A percentile compares a stretch with the other conserved stretches of the same genome.
Evolutionary conservation across 345 rosid genomes (phyloP).

Genomic region (Arabidopsis suecica): DNA sequence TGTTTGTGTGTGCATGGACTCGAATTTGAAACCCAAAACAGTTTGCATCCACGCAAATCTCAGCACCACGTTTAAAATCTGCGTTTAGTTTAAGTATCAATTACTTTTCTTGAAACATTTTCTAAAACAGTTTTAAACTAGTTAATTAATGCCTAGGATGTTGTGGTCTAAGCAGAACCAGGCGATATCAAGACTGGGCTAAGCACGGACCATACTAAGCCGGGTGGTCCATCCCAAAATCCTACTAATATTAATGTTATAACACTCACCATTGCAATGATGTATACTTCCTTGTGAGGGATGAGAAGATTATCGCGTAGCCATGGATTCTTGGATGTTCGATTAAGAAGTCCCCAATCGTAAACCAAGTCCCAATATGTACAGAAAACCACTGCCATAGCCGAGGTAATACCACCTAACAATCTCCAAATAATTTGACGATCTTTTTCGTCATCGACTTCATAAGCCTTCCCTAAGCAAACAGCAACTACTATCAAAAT

Average conservation of each 20-base stretch:
- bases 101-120: background rate
- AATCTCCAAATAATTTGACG: constrained; percentile 48
- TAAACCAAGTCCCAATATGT: constrained; percentile 75
- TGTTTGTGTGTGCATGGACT: constrained; percentile 54
- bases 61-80: constrained; percentile 65
- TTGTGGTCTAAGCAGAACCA: background rate
- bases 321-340: constrained; percentile 69
- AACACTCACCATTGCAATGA: constrained; percentile 63
- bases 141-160: background rate
- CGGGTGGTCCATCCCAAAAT: background rate
- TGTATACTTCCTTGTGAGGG: constrained; percentile 60
- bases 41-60: constrained; percentile 81
- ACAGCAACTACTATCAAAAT: constrained; percentile 58
- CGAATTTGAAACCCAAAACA: constrained; percentile 52
- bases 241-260: background rate
- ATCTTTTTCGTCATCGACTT: constrained; percentile 36
- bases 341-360: constrained; percentile 77
- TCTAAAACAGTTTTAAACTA: background rate
- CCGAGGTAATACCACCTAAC: constrained; percentile 53
- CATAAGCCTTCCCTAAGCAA: constrained; percentile 50
- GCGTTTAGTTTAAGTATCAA: constrained; percentile 34
- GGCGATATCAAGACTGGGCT: background rate
- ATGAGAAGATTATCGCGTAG: constrained; percentile 68
- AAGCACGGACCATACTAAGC: background rate
- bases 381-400: constrained; percentile 51